Conservation (phyloP, 139 green algal genomes). For the Tetradesmus lagerheimii region DNA sequence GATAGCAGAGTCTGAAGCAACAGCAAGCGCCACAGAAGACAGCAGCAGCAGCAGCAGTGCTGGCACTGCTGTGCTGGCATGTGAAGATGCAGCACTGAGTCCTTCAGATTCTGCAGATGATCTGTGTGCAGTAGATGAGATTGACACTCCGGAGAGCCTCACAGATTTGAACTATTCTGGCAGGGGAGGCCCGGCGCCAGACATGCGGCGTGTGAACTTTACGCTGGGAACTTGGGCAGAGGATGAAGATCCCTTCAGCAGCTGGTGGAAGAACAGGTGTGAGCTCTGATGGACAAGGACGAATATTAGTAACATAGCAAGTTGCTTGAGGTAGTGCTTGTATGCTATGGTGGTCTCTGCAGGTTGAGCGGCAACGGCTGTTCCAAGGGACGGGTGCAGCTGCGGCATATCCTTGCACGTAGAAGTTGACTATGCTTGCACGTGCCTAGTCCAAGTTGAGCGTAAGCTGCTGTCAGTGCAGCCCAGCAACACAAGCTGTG, state of each 20-base stretch:
- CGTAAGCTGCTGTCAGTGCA: not conserved
- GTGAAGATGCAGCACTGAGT: not conserved
- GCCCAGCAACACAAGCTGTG: not conserved
- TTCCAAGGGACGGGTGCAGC: too few species aligned
- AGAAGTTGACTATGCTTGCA: not conserved
- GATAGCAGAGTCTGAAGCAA: not conserved
- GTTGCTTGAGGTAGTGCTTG: not conserved
- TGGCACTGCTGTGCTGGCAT: not conserved
- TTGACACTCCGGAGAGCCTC: conserved; percentile 58
- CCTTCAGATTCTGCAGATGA: conserved; percentile 21
- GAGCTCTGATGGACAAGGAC: too few species aligned
- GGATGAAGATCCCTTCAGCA: conserved; percentile 2
- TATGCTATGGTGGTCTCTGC: not conserved
- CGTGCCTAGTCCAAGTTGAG: not conserved
- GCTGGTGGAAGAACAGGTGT: conserved; percentile 51
- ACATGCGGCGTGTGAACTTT: not conserved
- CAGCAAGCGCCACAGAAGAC: not conserved
- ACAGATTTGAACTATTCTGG: conserved; percentile 49
- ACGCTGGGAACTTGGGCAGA: not conserved
- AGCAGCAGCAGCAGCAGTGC: not conserved
- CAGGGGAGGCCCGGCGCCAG: not conserved
- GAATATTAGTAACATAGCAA: conserved; percentile 22
- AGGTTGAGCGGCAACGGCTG: too few species aligned
- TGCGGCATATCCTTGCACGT: too few species aligned
- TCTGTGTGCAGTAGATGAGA: conserved; percentile 42